Percentiles rank a stretch among this genome's conserved stretches.
Conservation (phyloP, 2,329 filamentous ascomycete genomes). For the Diaporthe australafricana region DNA sequence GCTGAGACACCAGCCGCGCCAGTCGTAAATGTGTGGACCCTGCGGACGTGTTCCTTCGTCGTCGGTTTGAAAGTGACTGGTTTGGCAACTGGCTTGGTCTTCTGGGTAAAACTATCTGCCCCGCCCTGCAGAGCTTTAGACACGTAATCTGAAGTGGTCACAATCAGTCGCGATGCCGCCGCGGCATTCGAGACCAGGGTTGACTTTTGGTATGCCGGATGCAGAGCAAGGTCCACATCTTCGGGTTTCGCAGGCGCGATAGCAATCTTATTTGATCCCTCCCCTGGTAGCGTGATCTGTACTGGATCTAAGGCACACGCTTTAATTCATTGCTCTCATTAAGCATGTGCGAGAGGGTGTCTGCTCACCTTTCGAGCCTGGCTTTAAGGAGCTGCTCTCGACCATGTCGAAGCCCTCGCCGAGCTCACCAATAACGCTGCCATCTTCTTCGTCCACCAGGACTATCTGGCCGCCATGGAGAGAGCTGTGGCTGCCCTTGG, state of each 20-base stretch:
- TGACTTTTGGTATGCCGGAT: conserved; percentile 92
- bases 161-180: conserved; percentile 89
- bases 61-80: conserved; percentile 89
- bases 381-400: conserved; percentile 79
- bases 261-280: conserved; percentile 72
- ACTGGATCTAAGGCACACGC: conserved; percentile 72
- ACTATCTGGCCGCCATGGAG: conserved; percentile 82
- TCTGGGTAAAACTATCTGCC: conserved; percentile 84
- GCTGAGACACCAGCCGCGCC: conserved; percentile 83
- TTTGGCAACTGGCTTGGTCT: conserved; percentile 80
- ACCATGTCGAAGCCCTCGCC: conserved; percentile 84
- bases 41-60: conserved; percentile 86
- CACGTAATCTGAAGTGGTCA: conserved; percentile 85
- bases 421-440: conserved; percentile 93
- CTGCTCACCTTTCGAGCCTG: conserved; percentile 87
- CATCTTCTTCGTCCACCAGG: conserved; percentile 94
- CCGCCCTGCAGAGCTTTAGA: conserved; percentile 81
- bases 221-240: conserved; percentile 81
- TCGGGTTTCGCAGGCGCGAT: conserved; percentile 76
- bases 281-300: conserved; percentile 78
- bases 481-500: conserved; percentile 67
- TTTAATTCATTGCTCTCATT: conserved; percentile 16
- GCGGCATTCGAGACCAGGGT: conserved; percentile 88
- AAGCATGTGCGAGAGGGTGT: not conserved
- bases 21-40: conserved; percentile 87